Conservation (phyloP, 2,329 filamentous ascomycete species). For the Fusarium citri region DNA sequence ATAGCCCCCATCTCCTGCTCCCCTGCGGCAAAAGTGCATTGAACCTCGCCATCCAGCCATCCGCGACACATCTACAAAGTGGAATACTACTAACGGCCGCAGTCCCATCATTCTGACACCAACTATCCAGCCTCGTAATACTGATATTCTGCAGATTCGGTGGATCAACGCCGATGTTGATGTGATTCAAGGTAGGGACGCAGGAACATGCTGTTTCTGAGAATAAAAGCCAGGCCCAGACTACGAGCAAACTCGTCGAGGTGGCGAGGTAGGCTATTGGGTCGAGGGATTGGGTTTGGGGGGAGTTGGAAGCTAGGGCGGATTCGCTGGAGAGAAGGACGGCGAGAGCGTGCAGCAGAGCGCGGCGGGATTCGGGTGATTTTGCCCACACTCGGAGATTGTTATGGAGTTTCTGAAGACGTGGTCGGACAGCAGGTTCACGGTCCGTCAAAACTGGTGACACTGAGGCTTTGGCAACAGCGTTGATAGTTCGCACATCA, state of each 20-base stretch:
- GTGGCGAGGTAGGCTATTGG: slow-evolving; percentile 52
- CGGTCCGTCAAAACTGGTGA: slow-evolving; percentile 14
- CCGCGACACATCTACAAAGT: slow-evolving; percentile 47
- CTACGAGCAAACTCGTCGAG: slow-evolving; percentile 48
- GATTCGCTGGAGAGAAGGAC: slow-evolving; percentile 48
- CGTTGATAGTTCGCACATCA: slow-evolving; percentile 49
- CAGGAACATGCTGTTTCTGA: slow-evolving; percentile 46
- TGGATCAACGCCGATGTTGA: slow-evolving; percentile 39
- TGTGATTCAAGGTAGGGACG: slow-evolving; percentile 40
- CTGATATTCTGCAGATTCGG: slow-evolving; percentile 41
- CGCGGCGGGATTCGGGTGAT: slow-evolving; percentile 47
- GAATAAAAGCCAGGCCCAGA: slow-evolving; percentile 53
- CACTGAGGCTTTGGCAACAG: slow-evolving; percentile 36
- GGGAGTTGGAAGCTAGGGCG: slow-evolving; percentile 30
- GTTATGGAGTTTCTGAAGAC: slow-evolving; percentile 38
- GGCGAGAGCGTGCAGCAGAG: slow-evolving; percentile 50
- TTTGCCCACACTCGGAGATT: slow-evolving; percentile 48
- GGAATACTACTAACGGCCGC: slow-evolving; percentile 47
- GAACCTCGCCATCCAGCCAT: slow-evolving; percentile 46
- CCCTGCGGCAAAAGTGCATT: slow-evolving; percentile 36
- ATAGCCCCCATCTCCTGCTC: slow-evolving; percentile 37
- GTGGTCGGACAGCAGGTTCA: slow-evolving; percentile 27
- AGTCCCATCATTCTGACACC: slow-evolving; percentile 43
- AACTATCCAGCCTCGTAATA: slow-evolving; percentile 42
- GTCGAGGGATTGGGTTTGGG: slow-evolving; percentile 42